phyloP scores from a whole-genome alignment of 1,139 yeast genomes.

The Yamadazyma jaroonii region DNA sequence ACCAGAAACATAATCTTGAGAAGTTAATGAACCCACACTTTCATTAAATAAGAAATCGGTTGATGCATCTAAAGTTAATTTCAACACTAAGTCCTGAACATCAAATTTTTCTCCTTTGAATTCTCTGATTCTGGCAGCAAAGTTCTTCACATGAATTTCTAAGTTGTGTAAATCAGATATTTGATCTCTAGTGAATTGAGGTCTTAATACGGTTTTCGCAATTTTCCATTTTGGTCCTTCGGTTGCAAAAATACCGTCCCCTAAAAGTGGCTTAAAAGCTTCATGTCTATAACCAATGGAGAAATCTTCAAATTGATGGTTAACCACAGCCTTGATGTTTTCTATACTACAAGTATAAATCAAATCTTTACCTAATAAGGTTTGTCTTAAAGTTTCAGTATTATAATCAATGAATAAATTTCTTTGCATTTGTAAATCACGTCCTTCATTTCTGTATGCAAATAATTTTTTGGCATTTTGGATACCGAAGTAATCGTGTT shows the following conservation, averaged over 20 bases:
- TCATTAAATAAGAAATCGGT: slow-evolving; percentile 52
- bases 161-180: slow-evolving; percentile 46
- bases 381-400: slow-evolving; percentile 12
- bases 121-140: slow-evolving; percentile 29
- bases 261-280: slow-evolving; percentile 45
- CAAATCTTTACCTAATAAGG: slow-evolving; percentile 13
- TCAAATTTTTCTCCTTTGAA: slow-evolving; percentile 27
- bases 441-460: slow-evolving; percentile 13
- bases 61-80: slow-evolving; percentile 49
- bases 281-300: slow-evolving; percentile 48
- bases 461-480: slow-evolving; percentile 11
- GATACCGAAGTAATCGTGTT: slow-evolving; percentile 14
- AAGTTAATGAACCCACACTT: slow-evolving; percentile 28
- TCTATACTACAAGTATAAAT: slow-evolving; percentile 28
- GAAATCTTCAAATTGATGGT: slow-evolving; percentile 48
- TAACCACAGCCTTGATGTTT: slow-evolving; percentile 36
- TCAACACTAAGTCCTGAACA: slow-evolving; percentile 36
- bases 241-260: slow-evolving; percentile 58
- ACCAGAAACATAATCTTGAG: slow-evolving; percentile 21
- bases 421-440: slow-evolving; percentile 13
- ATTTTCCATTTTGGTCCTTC: slow-evolving; percentile 59
- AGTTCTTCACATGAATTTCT: slow-evolving; percentile 42
- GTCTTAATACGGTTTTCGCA: slow-evolving; percentile 54
- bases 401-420: slow-evolving; percentile 9
- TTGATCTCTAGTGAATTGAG: slow-evolving; percentile 57